A percentile compares a stretch with the other conserved stretches of the same genome.
Conservation (phyloP, 345 rosid species). For the Linum usitatissimum region DNA sequence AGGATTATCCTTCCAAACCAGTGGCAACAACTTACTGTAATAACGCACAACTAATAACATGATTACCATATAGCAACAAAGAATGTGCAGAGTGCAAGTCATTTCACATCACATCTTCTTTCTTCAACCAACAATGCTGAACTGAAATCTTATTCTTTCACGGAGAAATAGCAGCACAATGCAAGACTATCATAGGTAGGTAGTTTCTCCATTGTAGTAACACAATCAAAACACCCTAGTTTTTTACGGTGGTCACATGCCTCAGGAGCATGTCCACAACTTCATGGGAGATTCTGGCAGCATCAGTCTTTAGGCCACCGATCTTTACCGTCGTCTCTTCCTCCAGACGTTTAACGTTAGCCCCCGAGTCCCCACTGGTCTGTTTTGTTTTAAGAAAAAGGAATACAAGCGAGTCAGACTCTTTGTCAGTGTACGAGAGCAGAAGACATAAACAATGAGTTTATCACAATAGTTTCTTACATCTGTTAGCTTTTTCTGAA, state of each 20-base stretch:
- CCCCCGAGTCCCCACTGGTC: constrained; percentile 35
- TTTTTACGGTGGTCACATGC: constrained; percentile 17
- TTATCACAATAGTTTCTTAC: constrained; percentile 6
- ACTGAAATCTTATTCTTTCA: no score
- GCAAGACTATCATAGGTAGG: no score
- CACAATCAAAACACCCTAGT: not conserved
- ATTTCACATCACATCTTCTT: no score
- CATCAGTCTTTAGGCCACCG: constrained; percentile 20
- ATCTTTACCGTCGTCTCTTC: constrained; percentile 33
- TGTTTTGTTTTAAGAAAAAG: not conserved
- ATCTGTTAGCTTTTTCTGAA: constrained; percentile 27
- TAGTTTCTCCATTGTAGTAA: no score
- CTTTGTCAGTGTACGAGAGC: not conserved
- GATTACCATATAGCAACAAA: no score
- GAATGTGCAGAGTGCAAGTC: no score
- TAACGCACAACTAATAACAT: no score
- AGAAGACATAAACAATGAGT: not conserved
- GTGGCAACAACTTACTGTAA: no score
- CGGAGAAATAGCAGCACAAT: no score
- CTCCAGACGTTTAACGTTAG: constrained; percentile 26
- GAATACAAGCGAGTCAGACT: not conserved
- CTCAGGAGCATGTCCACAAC: constrained; percentile 28
- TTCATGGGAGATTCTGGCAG: constrained; percentile 19
- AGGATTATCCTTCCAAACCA: no score
- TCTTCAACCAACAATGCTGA: no score